Evolutionary conservation across 2,329 filamentous ascomycete genomes (phyloP), one percentile per base, ranked within the genome.

Genomic region (Aureobasidium melanogenum): DNA sequence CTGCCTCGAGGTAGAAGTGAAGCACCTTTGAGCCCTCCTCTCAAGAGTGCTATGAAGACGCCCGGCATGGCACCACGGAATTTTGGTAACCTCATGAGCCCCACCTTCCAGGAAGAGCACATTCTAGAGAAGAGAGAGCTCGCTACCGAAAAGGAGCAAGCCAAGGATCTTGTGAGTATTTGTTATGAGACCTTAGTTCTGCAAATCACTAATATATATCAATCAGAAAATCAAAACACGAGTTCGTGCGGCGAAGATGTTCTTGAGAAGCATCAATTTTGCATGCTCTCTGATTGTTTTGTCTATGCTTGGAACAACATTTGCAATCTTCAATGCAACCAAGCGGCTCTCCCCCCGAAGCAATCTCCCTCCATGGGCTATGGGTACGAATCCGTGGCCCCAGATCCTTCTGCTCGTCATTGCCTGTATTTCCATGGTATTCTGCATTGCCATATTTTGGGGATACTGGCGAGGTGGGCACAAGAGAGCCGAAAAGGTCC

Each of bases 241-340:
- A 67, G 92, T 97, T 36, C 86, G 94, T 50, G 82, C 97, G 75
- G 94, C 93, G 67, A 99, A 99, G 79, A 87, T 97, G 69, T 84
- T 96, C 64, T 86, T 99, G n/a, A 88, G 94, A 66, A 88, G 91
- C 61, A 89, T 97, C 77, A 97, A 93, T 81, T 97, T 99, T 75
- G 91, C 90, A 75, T 99, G 94, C 80, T 93, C 89, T 74, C 82
- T 97, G 63, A 97, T 99, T 72, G 90, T 99, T 66, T 83, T 99
- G 62, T 82, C 91, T 64, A 93, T 99, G 84, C 79, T 99, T 59
- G 86, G 88, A 15, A 84, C 90, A n/a, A 91, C 90, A 3, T 89
- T 99, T 70, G 79, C 86, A 67, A 92, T 99, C 74, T 99, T 99
- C 84, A 91, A 94, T 74, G 84, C 91, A 54, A 97, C 94, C 63